Evolutionary conservation across 352 stramenopile species (phyloP).

Genomic region (Globisporangium abappressorium): DNA sequence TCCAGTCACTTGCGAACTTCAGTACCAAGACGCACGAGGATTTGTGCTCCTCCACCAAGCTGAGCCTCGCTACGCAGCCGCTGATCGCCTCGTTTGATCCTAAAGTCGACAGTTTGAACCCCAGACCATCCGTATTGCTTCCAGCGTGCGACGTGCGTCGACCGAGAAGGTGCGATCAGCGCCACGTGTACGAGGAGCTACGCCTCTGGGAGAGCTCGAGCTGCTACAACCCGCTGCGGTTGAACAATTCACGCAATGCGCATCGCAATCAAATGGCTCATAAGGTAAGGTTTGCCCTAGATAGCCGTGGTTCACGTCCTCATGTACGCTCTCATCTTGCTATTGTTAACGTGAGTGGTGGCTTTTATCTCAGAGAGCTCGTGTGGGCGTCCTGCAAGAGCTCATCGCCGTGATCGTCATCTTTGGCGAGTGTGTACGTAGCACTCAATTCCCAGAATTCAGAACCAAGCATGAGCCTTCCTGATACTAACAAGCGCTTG

Average conservation of each 20-base stretch:
- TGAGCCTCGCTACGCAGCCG: neutral
- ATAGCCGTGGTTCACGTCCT: too few relatives aligned
- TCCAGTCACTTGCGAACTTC: neutral
- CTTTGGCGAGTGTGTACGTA: slow-evolving; percentile 27
- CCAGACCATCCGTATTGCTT: neutral
- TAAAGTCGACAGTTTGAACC: neutral
- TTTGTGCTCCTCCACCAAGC: neutral
- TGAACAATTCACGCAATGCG: neutral
- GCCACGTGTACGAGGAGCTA: slow-evolving; percentile 3
- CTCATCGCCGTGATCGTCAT: slow-evolving; percentile 13
- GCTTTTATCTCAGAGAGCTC: neutral
- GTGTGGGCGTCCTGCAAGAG: neutral
- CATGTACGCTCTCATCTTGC: too few relatives aligned
- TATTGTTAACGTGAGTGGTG: too few relatives aligned
- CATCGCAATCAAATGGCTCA: neutral
- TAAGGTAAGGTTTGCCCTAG: neutral
- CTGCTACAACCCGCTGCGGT: neutral
- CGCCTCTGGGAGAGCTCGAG: slow-evolving; percentile 2
- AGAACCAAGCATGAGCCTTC: neutral
- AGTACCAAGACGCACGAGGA: neutral
- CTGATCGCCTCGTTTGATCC: neutral
- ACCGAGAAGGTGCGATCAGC: neutral
- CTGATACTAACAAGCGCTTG: neutral
- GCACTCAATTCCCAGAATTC: neutral
- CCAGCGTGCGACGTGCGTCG: neutral